Evolutionary conservation across 1,284 basidiomycete species (phyloP).

Genomic region (Vanrija sp.): DNA sequence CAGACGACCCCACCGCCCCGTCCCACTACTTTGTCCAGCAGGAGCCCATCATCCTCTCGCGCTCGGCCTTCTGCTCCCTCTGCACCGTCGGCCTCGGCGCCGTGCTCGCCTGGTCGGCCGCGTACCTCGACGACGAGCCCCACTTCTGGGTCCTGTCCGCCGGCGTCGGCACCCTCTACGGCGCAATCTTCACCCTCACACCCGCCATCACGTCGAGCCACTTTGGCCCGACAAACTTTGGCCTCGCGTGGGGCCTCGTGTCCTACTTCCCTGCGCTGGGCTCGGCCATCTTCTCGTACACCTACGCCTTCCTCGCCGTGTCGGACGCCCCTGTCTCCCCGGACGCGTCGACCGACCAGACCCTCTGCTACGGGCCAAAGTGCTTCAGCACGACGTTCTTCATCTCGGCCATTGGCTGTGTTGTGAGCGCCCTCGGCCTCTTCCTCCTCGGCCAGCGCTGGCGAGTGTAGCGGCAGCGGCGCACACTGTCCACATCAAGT

Average conservation of each 20-base stretch:
- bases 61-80: conserved; percentile 37
- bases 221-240: conserved; percentile 48
- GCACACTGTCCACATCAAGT: too few relatives aligned
- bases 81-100: conserved; percentile 29
- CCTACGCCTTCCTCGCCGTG: conserved; percentile 5
- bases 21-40: conserved; percentile 32
- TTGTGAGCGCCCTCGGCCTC: conserved; percentile 36
- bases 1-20: conserved; percentile 16
- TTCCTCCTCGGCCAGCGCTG: conserved; percentile 36
- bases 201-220: conserved; percentile 44
- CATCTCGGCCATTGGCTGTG: conserved; percentile 36
- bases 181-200: conserved; percentile 46
- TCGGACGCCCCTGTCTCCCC: conserved; percentile 30
- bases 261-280: conserved; percentile 46
- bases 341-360: conserved; percentile 17
- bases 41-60: conserved; percentile 26
- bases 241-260: conserved; percentile 49
- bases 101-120: conserved; percentile 39
- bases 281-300: conserved; percentile 40
- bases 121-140: conserved; percentile 31
- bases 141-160: conserved; percentile 42
- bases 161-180: conserved; percentile 46
- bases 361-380: conserved; percentile 37
- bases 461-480: conserved; percentile 29
- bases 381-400: conserved; percentile 43